These are phyloP conservation scores for Rosellinia necatrix DNA, from an alignment of 2,329 filamentous ascomycete species.

Conservation along the genomic window DNA sequence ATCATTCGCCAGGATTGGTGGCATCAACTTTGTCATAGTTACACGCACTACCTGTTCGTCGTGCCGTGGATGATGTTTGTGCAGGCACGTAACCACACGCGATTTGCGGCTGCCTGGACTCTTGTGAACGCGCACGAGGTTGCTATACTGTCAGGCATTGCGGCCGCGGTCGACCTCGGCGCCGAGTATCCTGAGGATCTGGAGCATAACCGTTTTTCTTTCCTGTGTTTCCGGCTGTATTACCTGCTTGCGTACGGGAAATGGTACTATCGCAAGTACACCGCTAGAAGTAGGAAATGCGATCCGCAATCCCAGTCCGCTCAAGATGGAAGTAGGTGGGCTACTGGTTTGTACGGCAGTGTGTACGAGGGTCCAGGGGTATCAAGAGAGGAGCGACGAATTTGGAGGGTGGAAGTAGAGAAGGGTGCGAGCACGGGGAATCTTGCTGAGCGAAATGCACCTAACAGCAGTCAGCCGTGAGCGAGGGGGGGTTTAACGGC, in stretches of 20 bases:
- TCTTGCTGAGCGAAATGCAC: slow-evolving; percentile 40
- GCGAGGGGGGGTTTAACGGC: background rate
- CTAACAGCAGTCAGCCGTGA: slow-evolving; percentile 43
- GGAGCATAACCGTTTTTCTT: slow-evolving; percentile 64
- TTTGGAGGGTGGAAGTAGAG: slow-evolving; percentile 51
- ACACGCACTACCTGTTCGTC: slow-evolving; percentile 62
- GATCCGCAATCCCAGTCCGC: slow-evolving; percentile 41
- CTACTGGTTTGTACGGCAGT: slow-evolving; percentile 61
- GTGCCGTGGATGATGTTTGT: slow-evolving; percentile 71
- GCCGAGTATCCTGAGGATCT: slow-evolving; percentile 66
- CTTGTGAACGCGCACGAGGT: slow-evolving; percentile 71
- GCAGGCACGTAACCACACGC: slow-evolving; percentile 63
- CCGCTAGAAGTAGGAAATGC: slow-evolving; percentile 30
- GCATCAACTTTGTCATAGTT: slow-evolving; percentile 65
- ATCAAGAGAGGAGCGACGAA: slow-evolving; percentile 53
- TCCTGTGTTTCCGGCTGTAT: slow-evolving; percentile 65
- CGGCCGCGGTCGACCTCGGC: slow-evolving; percentile 69
- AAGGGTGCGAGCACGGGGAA: slow-evolving; percentile 44
- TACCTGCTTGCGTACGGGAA: slow-evolving; percentile 64
- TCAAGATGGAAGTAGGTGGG: slow-evolving; percentile 59
- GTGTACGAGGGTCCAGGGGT: slow-evolving; percentile 65
- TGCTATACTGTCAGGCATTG: slow-evolving; percentile 69
- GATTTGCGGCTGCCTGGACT: slow-evolving; percentile 68
- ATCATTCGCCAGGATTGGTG: slow-evolving; percentile 65
- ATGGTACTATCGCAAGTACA: slow-evolving; percentile 57